Evolutionary conservation across 2,329 filamentous ascomycete genomes (phyloP).

Genomic region (Neopestalotiopsis rosae): DNA sequence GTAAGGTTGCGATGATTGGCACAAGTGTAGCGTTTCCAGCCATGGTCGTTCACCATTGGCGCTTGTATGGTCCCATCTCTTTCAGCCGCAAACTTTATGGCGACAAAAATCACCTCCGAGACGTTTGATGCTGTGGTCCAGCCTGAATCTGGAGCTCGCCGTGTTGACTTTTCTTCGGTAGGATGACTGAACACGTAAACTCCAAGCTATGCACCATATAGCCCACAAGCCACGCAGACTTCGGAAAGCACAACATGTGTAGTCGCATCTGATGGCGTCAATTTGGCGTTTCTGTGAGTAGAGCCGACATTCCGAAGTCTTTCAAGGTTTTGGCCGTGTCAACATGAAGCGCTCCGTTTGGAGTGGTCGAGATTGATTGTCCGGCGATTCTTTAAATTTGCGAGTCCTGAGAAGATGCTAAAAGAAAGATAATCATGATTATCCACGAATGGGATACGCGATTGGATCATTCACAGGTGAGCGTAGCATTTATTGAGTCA

Average conservation of each 20-base stretch:
- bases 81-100: too few relatives aligned
- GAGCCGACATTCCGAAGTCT: neutral
- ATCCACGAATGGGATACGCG: neutral
- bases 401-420: neutral
- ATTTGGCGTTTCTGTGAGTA: neutral
- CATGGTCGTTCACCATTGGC: too few relatives aligned
- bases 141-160: too few relatives aligned
- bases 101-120: too few relatives aligned
- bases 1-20: too few relatives aligned
- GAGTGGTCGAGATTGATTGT: neutral
- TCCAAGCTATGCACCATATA: neutral
- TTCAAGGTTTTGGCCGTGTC: neutral
- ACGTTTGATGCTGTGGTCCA: too few relatives aligned
- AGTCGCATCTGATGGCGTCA: neutral
- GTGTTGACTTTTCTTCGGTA: too few relatives aligned
- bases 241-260: neutral
- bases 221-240: neutral
- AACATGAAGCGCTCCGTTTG: neutral
- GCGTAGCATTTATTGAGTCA: neutral
- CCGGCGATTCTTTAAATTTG: neutral
- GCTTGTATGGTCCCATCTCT: too few relatives aligned
- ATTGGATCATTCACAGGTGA: neutral
- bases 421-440: neutral
- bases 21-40: too few relatives aligned
- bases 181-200: too few relatives aligned